Percentiles rank a stretch among this genome's conserved stretches.
Conservation (phyloP, 805 yeast species). For the Yamadazyma paraphyllophila region DNA sequence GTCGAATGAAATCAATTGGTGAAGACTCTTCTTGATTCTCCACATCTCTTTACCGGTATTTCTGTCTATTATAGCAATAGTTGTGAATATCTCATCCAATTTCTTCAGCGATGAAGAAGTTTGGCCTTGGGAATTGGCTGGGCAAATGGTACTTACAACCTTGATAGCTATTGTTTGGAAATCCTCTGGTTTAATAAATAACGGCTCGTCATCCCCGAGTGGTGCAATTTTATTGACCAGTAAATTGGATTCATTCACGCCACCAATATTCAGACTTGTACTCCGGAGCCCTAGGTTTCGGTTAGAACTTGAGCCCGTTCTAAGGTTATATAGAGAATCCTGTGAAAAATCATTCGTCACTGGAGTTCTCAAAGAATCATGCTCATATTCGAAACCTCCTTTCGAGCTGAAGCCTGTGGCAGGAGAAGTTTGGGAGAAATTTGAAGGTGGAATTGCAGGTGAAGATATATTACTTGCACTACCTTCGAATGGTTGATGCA, state of each 20-base stretch:
- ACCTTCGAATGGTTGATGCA: conserved; percentile 9
- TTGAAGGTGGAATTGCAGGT: conserved; percentile 13
- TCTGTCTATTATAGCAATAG: conserved; percentile 63
- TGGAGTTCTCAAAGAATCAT: conserved; percentile 13
- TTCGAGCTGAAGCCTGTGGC: conserved; percentile 7
- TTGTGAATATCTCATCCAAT: conserved; percentile 56
- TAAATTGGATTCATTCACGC: neutral
- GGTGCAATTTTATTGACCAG: conserved; percentile 7
- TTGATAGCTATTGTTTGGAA: conserved; percentile 49
- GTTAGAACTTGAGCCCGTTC: conserved; percentile 1
- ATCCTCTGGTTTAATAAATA: conserved; percentile 61
- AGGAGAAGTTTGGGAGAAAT: conserved; percentile 11
- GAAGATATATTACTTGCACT: conserved; percentile 16
- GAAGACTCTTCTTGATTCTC: conserved; percentile 63
- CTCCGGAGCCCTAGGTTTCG: conserved; percentile 1
- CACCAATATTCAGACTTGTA: neutral
- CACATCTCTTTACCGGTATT: conserved; percentile 67
- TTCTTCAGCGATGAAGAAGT: conserved; percentile 35
- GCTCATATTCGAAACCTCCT: conserved; percentile 7
- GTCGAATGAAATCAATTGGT: conserved; percentile 63
- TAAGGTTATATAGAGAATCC: conserved; percentile 11
- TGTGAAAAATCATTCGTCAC: conserved; percentile 11
- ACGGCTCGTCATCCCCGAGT: conserved; percentile 39
- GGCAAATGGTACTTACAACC: conserved; percentile 40
- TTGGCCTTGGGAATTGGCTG: conserved; percentile 13